phyloP scores from a whole-genome alignment of 106 monocot genomes.

The Dendrobium catenatum region DNA sequence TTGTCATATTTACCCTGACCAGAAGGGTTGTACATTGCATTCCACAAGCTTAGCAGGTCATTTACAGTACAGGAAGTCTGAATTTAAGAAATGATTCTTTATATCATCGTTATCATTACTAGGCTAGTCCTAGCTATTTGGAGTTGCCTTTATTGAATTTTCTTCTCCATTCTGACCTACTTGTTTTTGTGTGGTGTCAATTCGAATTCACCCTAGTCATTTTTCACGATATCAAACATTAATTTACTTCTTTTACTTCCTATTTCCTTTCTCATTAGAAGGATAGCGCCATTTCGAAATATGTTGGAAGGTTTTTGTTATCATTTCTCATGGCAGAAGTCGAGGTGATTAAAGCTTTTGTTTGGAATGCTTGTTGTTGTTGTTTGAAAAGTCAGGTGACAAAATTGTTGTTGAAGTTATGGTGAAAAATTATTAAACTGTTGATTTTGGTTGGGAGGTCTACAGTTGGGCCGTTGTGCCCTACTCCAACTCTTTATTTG shows the following conservation, averaged over 20 bases:
- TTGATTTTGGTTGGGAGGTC: too few species aligned
- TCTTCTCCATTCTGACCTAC: neutral
- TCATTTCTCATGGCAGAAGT: neutral
- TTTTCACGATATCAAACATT: neutral
- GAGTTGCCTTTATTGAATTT: neutral
- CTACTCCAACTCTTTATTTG: neutral
- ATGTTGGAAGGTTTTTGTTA: neutral
- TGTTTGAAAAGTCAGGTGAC: neutral
- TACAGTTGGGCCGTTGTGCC: neutral
- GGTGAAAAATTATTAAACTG: neutral
- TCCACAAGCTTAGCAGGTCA: neutral
- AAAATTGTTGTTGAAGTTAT: neutral
- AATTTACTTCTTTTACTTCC: neutral
- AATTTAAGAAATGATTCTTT: neutral
- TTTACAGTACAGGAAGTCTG: neutral
- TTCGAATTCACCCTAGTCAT: neutral
- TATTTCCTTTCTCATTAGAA: neutral
- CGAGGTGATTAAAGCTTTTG: neutral
- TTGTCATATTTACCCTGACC: neutral
- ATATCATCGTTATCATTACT: neutral
- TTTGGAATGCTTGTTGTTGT: neutral
- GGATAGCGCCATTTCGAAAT: neutral
- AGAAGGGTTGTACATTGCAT: neutral
- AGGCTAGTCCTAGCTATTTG: neutral
- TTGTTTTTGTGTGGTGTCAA: neutral